A percentile compares a stretch with the other conserved stretches of the same genome.
phyloP scores from a whole-genome alignment of 192 early-diverging fungal species.

The Backusella psychrophila region DNA sequence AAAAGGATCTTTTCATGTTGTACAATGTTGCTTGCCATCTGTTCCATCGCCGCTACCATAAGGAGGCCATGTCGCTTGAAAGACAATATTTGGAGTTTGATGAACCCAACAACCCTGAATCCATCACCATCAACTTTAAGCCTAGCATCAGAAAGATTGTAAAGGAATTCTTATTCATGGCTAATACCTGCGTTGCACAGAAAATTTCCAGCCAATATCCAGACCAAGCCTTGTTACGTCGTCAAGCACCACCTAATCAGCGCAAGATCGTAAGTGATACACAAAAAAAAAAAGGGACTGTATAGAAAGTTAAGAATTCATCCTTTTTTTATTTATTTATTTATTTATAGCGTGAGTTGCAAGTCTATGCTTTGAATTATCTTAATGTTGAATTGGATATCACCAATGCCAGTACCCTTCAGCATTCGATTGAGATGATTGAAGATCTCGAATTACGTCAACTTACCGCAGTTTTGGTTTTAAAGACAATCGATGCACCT shows the following conservation, averaged over 20 bases:
- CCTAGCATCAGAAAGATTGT: constrained; percentile 79
- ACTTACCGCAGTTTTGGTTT: constrained; percentile 79
- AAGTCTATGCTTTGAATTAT: constrained; percentile 63
- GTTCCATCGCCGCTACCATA: constrained; percentile 66
- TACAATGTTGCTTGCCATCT: constrained; percentile 72
- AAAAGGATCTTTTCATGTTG: constrained; percentile 21
- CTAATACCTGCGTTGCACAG: constrained; percentile 92
- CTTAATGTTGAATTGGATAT: constrained; percentile 76
- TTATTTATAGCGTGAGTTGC: constrained; percentile 24
- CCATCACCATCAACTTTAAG: constrained; percentile 82
- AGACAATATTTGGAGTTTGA: constrained; percentile 88
- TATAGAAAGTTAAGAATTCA: not conserved
- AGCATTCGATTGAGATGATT: constrained; percentile 58
- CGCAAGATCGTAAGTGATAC: constrained; percentile 36
- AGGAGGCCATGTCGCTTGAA: constrained; percentile 84
- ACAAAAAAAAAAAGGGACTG: not conserved
- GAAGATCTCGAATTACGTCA: constrained; percentile 60
- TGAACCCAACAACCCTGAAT: constrained; percentile 75
- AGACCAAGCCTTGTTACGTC: constrained; percentile 89
- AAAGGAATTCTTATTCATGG: constrained; percentile 96
- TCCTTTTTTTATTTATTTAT: not conserved
- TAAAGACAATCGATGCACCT: constrained; percentile 95
- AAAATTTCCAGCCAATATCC: constrained; percentile 89
- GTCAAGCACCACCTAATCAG: constrained; percentile 66
- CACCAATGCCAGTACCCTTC: constrained; percentile 51